Base-by-base conservation (phyloP, 2,329 filamentous ascomycete genomes). In the Colletotrichum camelliae region DNA sequence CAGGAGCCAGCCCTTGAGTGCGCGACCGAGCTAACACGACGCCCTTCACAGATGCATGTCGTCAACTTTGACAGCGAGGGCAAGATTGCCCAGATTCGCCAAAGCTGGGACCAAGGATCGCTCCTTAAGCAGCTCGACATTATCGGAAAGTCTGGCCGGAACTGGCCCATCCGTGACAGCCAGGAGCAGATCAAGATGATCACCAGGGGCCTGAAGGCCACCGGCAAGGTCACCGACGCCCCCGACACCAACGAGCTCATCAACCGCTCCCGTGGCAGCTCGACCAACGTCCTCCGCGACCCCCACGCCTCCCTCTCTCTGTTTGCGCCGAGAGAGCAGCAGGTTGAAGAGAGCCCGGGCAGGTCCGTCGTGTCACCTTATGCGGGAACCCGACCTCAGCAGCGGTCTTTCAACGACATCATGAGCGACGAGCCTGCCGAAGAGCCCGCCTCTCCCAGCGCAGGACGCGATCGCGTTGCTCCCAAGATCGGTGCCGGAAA, bases 81-180 rank as follows among this genome's bases (percentile, higher is more conserved):
- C 83, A 96, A 95, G 87, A 98, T 99, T 82, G 85, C 90, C 75
- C 95, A 97, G 84, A 94, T 98, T 78, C 94, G 96, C 80, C 92
- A 96, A 79, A 95, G 94, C 84, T 99, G 97, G 97, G 97, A 99
- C 84, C 97, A 99, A 85, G 96, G 93, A 77, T 94, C 95, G 70
- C 91, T 99, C 55, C 91, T 99, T 79, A 98, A 97, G 87, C 94
- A 98, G 84, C 91, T 98, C 78, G 96, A 98, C 77, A 93, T 98
- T 72, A 98, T 99, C 84, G 96, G 97, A 81, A 94, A 93, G 82
- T 93, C 94, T 70, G 95, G 95, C 72, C 94, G 94, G 84, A 98
- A 97, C 86, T 99, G 97, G 97, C 97, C 97, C 70, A 97, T 99
- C 82, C 92, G 93, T 79, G 96, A 98, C 83, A 94, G 93, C 82